Percentiles rank a stretch among this genome's conserved stretches.
Conservation (phyloP, 108 stramenopile species). For the Epithemia pelagica region DNA sequence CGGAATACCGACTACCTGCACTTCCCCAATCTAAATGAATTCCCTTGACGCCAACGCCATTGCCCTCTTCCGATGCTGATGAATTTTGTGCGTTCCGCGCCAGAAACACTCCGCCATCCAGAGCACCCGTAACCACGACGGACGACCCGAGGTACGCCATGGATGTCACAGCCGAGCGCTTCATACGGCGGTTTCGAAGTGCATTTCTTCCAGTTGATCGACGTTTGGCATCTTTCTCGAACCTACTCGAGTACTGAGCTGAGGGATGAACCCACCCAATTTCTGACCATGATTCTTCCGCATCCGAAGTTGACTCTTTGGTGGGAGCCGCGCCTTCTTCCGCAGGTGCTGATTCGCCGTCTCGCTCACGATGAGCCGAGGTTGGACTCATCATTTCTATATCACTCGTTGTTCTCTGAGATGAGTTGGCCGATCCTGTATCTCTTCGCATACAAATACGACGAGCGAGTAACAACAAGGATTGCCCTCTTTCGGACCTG, state of each 20-base stretch:
- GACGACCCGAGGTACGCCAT: conserved; percentile 70
- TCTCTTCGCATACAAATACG: conserved; percentile 67
- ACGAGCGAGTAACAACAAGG: conserved; percentile 65
- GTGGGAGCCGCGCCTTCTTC: not conserved
- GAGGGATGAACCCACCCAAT: conserved; percentile 68
- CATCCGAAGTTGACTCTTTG: not conserved
- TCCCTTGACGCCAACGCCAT: conserved; percentile 36
- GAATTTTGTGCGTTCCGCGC: conserved; percentile 63
- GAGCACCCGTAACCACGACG: conserved; percentile 68
- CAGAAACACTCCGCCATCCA: conserved; percentile 83
- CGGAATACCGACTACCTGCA: conserved; percentile 36
- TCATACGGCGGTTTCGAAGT: conserved; percentile 24
- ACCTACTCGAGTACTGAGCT: conserved; percentile 18
- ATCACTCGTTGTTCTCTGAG: conserved; percentile 31
- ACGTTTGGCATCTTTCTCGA: not conserved
- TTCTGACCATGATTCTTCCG: conserved; percentile 35
- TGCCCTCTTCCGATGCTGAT: not conserved
- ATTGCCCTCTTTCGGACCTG: conserved; percentile 54
- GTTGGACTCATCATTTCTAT: conserved; percentile 30
- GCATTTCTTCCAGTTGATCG: not conserved
- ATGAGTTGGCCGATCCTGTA: conserved; percentile 31
- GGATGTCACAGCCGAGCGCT: conserved; percentile 65
- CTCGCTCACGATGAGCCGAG: not conserved
- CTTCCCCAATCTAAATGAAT: conserved; percentile 78
- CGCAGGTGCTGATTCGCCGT: not conserved